A percentile compares a stretch with the other conserved stretches of the same genome.
phyloP scores from a whole-genome alignment of 2,329 filamentous ascomycete genomes.

The Ceratocystiopsis minuta region DNA sequence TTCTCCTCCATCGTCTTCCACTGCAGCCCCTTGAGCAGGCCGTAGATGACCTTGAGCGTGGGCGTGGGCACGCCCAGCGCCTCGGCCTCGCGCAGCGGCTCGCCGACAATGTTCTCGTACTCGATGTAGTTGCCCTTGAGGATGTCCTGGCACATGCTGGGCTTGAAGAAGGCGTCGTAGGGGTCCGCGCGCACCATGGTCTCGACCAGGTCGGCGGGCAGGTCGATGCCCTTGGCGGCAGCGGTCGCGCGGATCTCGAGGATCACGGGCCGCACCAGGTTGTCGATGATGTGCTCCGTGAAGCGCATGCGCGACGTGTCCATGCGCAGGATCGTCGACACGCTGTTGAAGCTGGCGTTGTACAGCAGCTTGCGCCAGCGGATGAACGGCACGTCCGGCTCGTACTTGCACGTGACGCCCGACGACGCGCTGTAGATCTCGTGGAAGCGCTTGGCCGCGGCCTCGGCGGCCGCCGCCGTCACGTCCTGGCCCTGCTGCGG shows the following conservation, averaged over 20 bases:
- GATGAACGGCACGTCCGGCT: neutral
- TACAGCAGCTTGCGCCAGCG: slow-evolving; percentile 8
- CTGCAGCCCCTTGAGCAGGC: slow-evolving; percentile 28
- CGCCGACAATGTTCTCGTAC: slow-evolving; percentile 36
- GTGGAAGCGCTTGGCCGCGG: slow-evolving; percentile 1
- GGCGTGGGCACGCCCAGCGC: slow-evolving; percentile 29
- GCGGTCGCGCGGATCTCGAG: slow-evolving; percentile 28
- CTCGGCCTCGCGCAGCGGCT: slow-evolving; percentile 34
- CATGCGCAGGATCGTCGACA: slow-evolving; percentile 4
- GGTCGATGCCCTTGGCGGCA: slow-evolving; percentile 21
- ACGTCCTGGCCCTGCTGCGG: neutral
- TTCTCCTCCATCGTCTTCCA: slow-evolving; percentile 26
- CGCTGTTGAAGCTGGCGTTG: slow-evolving; percentile 5
- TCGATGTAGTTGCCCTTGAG: slow-evolving; percentile 37
- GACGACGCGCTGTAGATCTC: slow-evolving; percentile 52
- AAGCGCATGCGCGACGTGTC: slow-evolving; percentile 6
- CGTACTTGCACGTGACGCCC: slow-evolving; percentile 56
- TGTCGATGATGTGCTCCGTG: neutral
- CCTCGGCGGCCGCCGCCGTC: neutral
- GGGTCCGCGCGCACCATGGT: slow-evolving; percentile 29
- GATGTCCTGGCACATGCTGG: slow-evolving; percentile 35
- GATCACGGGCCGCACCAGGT: slow-evolving; percentile 33
- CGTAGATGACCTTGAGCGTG: slow-evolving; percentile 29
- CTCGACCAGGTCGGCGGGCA: slow-evolving; percentile 25
- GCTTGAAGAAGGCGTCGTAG: slow-evolving; percentile 27